Evolutionary conservation across 2,329 filamentous ascomycete genomes (phyloP).

Genomic region (Plectosphaerella sp.): DNA sequence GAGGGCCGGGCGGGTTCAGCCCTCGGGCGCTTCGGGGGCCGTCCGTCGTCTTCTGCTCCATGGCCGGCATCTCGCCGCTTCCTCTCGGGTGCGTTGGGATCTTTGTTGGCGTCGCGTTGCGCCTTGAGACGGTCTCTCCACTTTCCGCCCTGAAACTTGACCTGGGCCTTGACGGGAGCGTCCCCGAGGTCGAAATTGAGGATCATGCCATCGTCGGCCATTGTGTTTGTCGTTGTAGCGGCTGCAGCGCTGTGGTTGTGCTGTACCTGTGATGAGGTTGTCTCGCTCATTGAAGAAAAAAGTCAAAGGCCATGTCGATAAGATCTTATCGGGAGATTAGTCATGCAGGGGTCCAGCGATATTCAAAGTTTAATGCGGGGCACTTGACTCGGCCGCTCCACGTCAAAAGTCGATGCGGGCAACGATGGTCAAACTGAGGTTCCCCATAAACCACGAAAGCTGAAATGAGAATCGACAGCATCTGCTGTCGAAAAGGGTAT

Average conservation of each 20-base stretch:
- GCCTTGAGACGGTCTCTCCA: constrained; percentile 88
- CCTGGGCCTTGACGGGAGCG: constrained; percentile 54
- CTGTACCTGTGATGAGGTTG: background rate
- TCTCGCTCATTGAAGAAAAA: constrained; percentile 3
- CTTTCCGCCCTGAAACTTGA: constrained; percentile 79
- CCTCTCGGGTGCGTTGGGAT: constrained; percentile 5
- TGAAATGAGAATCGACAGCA: background rate
- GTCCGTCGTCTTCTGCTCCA: constrained; percentile 20
- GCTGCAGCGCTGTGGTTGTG: no score
- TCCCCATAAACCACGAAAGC: no score
- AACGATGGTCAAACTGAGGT: no score
- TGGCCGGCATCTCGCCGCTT: constrained; percentile 12
- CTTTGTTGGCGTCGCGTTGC: constrained; percentile 52
- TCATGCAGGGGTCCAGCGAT: background rate
- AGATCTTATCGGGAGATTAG: background rate
- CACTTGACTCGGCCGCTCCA: no score
- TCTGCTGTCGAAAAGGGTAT: no score
- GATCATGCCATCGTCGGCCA: constrained; percentile 94
- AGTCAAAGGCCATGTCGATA: background rate
- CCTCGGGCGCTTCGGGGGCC: constrained; percentile 42
- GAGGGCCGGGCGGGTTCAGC: constrained; percentile 21
- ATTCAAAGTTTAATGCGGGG: no score
- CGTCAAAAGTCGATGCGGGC: no score
- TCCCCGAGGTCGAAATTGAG: constrained; percentile 84
- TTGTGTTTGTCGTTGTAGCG: constrained; percentile 29